These are phyloP conservation scores for Mycena haematopus DNA, from an alignment of 768 basidiomycete genomes.

Conservation along the genomic window DNA sequence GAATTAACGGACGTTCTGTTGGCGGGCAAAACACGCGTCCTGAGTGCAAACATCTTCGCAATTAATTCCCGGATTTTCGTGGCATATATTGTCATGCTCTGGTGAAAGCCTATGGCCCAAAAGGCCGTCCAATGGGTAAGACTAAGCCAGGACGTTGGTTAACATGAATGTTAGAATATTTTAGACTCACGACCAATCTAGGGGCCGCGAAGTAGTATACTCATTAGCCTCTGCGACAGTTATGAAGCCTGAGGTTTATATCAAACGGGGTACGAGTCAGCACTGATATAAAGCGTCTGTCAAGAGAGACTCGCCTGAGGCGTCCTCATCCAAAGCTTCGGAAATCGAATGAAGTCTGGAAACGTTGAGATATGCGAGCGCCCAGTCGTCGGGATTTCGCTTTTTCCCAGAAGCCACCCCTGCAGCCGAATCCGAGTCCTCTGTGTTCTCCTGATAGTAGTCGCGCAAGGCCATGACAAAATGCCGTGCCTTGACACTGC, in stretches of 20 bases:
- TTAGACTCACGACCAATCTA: slow-evolving; percentile 38
- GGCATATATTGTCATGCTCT: slow-evolving; percentile 25
- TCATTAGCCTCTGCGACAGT: slow-evolving; percentile 40
- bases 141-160: slow-evolving; percentile 14
- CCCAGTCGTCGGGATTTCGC: slow-evolving; percentile 35
- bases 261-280: too few species aligned
- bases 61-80: slow-evolving; percentile 30
- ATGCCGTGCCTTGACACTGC: slow-evolving; percentile 40
- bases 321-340: slow-evolving; percentile 47
- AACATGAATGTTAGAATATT: neutral
- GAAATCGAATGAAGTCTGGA: slow-evolving; percentile 35
- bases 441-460: slow-evolving; percentile 35
- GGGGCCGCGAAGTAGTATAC: slow-evolving; percentile 36
- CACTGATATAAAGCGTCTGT: too few species aligned
- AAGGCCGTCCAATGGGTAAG: slow-evolving; percentile 40
- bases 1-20: slow-evolving; percentile 35
- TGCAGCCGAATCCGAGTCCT: slow-evolving; percentile 13
- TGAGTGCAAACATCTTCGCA: slow-evolving; percentile 32
- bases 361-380: slow-evolving; percentile 38
- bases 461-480: slow-evolving; percentile 45
- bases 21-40: slow-evolving; percentile 30
- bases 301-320: slow-evolving; percentile 37
- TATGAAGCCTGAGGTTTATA: slow-evolving; percentile 38
- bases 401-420: slow-evolving; percentile 16
- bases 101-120: slow-evolving; percentile 40